These are phyloP conservation scores for Ceratopteris richardii DNA, from an alignment of 75 land plant species.

Conservation along the genomic window DNA sequence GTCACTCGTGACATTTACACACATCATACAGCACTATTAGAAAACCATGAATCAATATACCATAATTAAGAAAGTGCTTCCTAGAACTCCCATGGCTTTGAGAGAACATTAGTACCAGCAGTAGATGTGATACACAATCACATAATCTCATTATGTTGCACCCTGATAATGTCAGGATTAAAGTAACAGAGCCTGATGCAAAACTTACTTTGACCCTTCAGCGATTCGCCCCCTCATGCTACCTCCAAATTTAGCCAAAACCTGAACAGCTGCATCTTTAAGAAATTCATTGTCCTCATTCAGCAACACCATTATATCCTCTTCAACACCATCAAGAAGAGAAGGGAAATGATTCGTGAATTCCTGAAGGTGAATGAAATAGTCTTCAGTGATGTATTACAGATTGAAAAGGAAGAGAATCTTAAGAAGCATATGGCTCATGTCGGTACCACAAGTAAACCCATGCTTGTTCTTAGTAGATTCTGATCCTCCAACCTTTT, in stretches of 20 bases:
- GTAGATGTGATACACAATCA: too few species aligned
- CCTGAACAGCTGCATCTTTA: slow-evolving; percentile 57
- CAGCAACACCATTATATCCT: slow-evolving; percentile 48
- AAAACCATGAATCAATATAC: too few species aligned
- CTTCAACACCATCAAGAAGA: slow-evolving; percentile 48
- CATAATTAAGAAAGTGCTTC: too few species aligned
- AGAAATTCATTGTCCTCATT: slow-evolving; percentile 59
- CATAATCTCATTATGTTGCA: too few species aligned
- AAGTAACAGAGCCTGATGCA: background rate
- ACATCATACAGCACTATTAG: too few species aligned
- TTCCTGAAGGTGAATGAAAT: slow-evolving; percentile 42
- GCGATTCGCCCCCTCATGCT: slow-evolving; percentile 50
- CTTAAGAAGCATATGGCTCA: slow-evolving; percentile 3
- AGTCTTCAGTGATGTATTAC: background rate
- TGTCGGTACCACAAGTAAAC: slow-evolving; percentile 6
- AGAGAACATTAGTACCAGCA: too few species aligned
- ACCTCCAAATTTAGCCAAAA: slow-evolving; percentile 66
- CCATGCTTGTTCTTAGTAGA: slow-evolving; percentile 2
- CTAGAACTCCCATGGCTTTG: too few species aligned
- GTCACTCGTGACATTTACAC: too few species aligned
- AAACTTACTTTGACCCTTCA: slow-evolving; percentile 31
- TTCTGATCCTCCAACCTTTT: background rate
- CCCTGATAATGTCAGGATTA: too few species aligned
- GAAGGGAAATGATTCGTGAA: slow-evolving; percentile 51
- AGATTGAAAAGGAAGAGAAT: background rate